phyloP scores from a whole-genome alignment of 2,329 filamentous ascomycete genomes.

The Lomentospora prolificans region DNA sequence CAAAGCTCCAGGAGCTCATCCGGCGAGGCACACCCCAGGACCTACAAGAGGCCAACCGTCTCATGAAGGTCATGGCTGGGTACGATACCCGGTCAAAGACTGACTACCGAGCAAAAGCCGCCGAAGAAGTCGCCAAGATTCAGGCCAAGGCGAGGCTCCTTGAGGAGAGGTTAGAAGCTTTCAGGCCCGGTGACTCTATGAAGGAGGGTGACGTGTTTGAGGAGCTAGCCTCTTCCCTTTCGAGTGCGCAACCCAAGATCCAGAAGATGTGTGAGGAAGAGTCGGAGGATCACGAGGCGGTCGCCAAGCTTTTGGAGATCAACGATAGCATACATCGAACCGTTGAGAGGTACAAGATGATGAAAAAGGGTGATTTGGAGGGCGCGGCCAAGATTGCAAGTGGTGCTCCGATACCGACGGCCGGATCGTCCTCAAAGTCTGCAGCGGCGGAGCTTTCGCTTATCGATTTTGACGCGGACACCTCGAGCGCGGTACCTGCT shows the following conservation, averaged over 20 bases:
- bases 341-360: slow-evolving; percentile 85
- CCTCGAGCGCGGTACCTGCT: slow-evolving; percentile 31
- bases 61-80: slow-evolving; percentile 99
- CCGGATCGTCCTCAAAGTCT: slow-evolving; percentile 32
- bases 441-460: slow-evolving; percentile 69
- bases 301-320: slow-evolving; percentile 90
- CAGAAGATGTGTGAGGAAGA: slow-evolving; percentile 99
- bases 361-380: slow-evolving; percentile 90
- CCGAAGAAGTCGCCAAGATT: slow-evolving; percentile 87
- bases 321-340: slow-evolving; percentile 98
- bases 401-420: slow-evolving; percentile 46
- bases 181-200: slow-evolving; percentile 73
- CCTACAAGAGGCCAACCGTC: slow-evolving; percentile 87
- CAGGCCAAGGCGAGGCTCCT: slow-evolving; percentile 89
- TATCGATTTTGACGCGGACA: slow-evolving; percentile 75
- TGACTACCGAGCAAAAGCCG: slow-evolving; percentile 94
- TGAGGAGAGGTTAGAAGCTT: slow-evolving; percentile 83
- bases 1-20: slow-evolving; percentile 96
- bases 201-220: slow-evolving; percentile 58
- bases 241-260: slow-evolving; percentile 95
- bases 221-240: slow-evolving; percentile 80
- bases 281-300: slow-evolving; percentile 90
- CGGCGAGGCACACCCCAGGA: slow-evolving; percentile 85
- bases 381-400: slow-evolving; percentile 74
- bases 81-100: slow-evolving; percentile 94